These are phyloP conservation scores for Solanum tarijense DNA, from an alignment of 257 asterid genomes.

Conservation along the genomic window DNA sequence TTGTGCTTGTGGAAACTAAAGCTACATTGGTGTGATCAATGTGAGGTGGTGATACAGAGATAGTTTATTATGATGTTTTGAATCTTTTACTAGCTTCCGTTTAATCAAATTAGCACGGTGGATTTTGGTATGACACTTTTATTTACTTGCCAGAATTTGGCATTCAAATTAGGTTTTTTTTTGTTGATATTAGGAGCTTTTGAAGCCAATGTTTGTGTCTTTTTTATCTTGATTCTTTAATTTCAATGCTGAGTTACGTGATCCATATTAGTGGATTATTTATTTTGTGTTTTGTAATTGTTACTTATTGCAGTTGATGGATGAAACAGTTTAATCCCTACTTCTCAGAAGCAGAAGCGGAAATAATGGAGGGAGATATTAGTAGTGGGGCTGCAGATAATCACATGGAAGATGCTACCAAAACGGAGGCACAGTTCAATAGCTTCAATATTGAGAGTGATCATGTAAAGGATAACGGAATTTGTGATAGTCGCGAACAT, in stretches of 20 bases:
- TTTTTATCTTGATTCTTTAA: neutral
- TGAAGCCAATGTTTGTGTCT: neutral
- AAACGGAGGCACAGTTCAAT: conserved; percentile 27
- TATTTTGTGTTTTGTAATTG: neutral
- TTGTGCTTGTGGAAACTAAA: neutral
- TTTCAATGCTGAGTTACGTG: neutral
- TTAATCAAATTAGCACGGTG: neutral
- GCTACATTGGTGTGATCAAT: neutral
- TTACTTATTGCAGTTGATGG: conserved; percentile 1
- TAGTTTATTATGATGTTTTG: neutral
- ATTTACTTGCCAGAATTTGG: neutral
- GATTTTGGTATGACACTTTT: neutral
- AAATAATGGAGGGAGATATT: conserved; percentile 38
- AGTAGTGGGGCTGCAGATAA: conserved; percentile 25
- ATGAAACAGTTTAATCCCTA: conserved; percentile 7
- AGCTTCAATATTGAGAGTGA: conserved; percentile 17
- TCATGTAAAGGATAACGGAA: conserved; percentile 38
- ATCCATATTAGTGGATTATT: neutral
- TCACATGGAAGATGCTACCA: conserved; percentile 19
- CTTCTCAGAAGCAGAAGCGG: neutral
- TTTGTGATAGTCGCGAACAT: conserved; percentile 10
- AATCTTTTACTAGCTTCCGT: neutral
- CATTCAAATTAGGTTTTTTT: neutral
- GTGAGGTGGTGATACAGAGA: neutral
- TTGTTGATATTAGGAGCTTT: neutral